Evolutionary conservation across 2,329 filamentous ascomycete species (phyloP).

Genomic region (Kalaharituber pfeilii): DNA sequence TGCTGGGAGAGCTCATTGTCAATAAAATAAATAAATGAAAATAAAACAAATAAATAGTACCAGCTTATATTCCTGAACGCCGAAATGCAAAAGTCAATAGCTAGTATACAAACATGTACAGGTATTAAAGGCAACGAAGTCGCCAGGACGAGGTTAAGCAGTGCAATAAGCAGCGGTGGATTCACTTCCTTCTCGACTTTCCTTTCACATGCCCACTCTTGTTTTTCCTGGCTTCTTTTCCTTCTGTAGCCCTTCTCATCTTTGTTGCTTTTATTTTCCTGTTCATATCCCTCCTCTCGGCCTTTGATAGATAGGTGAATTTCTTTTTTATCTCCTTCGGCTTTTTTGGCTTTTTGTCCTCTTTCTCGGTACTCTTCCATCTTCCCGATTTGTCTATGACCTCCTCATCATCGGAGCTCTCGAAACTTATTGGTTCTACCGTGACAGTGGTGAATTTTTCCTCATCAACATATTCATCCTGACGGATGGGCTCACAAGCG

Average conservation of each 20-base stretch:
- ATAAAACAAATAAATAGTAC: no score
- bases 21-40: no score
- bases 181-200: no score
- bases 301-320: slow-evolving; percentile 83
- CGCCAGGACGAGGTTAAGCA: no score
- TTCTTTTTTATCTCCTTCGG: slow-evolving; percentile 54
- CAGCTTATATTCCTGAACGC: no score
- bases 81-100: no score
- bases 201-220: background rate
- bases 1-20: no score
- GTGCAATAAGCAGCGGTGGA: no score
- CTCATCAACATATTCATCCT: slow-evolving; percentile 92
- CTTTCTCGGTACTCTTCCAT: slow-evolving; percentile 25
- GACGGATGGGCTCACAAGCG: slow-evolving; percentile 39
- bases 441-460: slow-evolving; percentile 92
- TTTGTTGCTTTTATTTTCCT: slow-evolving; percentile 51
- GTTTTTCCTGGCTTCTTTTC: background rate
- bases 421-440: slow-evolving; percentile 67
- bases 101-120: no score
- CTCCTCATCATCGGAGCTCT: slow-evolving; percentile 25
- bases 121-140: no score
- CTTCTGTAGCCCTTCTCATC: slow-evolving; percentile 30
- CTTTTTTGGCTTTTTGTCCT: slow-evolving; percentile 26
- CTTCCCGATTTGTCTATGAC: slow-evolving; percentile 25
- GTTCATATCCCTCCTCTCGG: slow-evolving; percentile 49